These are phyloP conservation scores for Hura crepitans DNA, from an alignment of 441 rosid species.

Conservation along the genomic window DNA sequence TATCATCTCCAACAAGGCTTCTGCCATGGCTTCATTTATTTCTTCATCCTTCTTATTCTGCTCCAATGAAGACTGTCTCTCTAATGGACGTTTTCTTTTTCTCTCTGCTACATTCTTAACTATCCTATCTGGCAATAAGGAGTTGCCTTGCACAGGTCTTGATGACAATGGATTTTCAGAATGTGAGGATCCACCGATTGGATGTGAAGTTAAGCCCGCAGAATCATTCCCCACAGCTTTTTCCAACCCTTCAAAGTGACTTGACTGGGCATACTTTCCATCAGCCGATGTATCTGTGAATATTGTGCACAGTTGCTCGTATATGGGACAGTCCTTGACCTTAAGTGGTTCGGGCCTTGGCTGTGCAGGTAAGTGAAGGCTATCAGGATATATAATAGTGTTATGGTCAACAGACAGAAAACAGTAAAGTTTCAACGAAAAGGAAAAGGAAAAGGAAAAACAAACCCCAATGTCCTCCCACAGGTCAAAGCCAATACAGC, in stretches of 20 bases:
- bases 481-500: conserved; percentile 60
- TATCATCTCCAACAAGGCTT: conserved; percentile 57
- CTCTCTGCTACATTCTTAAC: conserved; percentile 30
- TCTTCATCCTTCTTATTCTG: conserved; percentile 38
- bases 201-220: conserved; percentile 23
- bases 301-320: conserved; percentile 62
- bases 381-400: conserved; percentile 17
- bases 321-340: conserved; percentile 67
- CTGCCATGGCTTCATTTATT: conserved; percentile 46
- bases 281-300: conserved; percentile 55
- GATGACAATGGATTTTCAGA: conserved; percentile 33
- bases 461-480: conserved; percentile 74
- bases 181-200: conserved; percentile 28
- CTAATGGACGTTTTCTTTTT: conserved; percentile 49
- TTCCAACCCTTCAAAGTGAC: conserved; percentile 69
- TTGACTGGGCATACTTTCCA: conserved; percentile 85
- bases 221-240: conserved; percentile 37
- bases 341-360: conserved; percentile 46
- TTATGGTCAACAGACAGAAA: not conserved
- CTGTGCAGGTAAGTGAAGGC: conserved; percentile 37
- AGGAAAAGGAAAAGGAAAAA: not conserved
- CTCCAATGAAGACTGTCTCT: conserved; percentile 27
- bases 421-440: conserved; percentile 6
- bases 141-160: conserved; percentile 23
- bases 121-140: conserved; percentile 23